Conservation (phyloP, 768 basidiomycete genomes). For the Russula vinacea region DNA sequence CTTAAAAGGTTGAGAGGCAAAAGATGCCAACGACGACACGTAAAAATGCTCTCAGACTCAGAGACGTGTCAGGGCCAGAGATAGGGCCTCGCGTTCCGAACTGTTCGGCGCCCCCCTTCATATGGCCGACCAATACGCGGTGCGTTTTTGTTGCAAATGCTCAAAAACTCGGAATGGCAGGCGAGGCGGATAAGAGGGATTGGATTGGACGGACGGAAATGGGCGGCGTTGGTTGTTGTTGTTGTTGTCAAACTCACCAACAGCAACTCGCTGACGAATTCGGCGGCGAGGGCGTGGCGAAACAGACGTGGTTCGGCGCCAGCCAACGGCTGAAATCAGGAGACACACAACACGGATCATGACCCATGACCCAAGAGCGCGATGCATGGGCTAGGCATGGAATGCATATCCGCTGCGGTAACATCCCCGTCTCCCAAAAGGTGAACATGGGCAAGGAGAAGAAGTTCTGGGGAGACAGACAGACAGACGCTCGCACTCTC, state of each 20-base stretch:
- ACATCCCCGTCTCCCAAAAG: conserved; percentile 10
- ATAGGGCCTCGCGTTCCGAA: conserved; percentile 17
- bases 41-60: not conserved
- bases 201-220: not conserved
- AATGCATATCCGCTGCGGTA: conserved; percentile 6
- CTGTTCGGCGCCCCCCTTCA: conserved; percentile 9
- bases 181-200: not conserved
- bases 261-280: conserved; percentile 2
- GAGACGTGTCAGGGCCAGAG: conserved; percentile 18
- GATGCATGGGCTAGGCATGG: not conserved
- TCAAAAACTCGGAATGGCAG: conserved; percentile 6
- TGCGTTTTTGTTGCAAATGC: too few relatives aligned
- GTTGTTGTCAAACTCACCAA: not conserved
- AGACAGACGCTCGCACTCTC: not conserved
- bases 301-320: not conserved
- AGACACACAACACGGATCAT: conserved; percentile 1
- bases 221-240: not conserved
- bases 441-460: not conserved
- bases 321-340: not conserved
- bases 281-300: conserved; percentile 1
- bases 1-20: conserved; percentile 22
- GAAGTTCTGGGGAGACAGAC: not conserved
- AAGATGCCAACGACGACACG: conserved; percentile 2
- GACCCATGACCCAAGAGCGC: not conserved
- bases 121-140: not conserved